These are phyloP conservation scores for Leishmania braziliensis DNA, from an alignment of 208 protist species.

Conservation along the genomic window DNA sequence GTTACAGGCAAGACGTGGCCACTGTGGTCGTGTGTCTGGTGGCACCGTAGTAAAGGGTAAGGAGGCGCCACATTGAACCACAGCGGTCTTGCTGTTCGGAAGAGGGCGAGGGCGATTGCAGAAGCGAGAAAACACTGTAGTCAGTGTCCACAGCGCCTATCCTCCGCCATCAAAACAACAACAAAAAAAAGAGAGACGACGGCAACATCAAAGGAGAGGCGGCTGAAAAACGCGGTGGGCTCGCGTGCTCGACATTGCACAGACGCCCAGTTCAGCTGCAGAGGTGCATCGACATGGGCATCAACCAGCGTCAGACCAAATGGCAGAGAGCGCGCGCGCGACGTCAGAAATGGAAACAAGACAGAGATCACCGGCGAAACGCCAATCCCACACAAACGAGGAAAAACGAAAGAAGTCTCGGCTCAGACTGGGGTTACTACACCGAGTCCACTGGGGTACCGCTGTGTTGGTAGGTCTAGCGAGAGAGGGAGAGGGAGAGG, in stretches of 20 bases:
- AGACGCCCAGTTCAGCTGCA: background rate
- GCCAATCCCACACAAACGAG: background rate
- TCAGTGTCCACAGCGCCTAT: background rate
- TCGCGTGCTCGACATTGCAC: background rate
- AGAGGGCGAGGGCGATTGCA: background rate
- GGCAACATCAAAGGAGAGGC: background rate
- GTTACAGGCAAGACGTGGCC: background rate
- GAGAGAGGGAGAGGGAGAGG: background rate
- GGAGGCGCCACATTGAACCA: background rate
- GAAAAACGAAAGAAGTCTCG: background rate
- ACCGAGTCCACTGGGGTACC: background rate
- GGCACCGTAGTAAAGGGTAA: background rate
- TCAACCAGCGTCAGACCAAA: background rate
- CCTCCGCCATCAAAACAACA: too few relatives aligned
- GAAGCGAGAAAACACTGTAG: background rate
- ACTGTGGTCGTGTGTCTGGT: slow-evolving; percentile 8
- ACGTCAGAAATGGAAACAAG: background rate
- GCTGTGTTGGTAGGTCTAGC: background rate
- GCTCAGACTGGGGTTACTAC: background rate
- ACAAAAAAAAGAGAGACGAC: background rate
- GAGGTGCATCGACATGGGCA: background rate
- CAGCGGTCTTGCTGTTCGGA: background rate
- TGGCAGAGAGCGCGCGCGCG: background rate
- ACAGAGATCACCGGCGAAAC: background rate
- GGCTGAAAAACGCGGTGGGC: background rate